Conservation (phyloP, 305 asterid genomes). For the Plantago rigida region DNA sequence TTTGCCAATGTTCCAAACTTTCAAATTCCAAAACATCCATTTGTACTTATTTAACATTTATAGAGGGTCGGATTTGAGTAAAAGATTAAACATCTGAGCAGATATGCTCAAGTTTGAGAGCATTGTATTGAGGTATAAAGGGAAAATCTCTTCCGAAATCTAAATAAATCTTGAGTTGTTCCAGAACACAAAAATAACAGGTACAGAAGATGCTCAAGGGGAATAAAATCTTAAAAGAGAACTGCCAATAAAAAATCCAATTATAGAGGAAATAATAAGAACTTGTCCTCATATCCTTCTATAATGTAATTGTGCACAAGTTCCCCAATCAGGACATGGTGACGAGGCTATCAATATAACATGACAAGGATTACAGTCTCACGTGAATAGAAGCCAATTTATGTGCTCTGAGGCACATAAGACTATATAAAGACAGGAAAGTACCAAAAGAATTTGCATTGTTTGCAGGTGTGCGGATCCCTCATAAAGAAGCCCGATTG, state of each 20-base stretch:
- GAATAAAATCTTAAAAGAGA: not conserved
- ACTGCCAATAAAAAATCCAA: conserved; percentile 7
- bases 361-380: conserved; percentile 7
- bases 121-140: not conserved
- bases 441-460: conserved; percentile 95
- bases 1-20: not conserved
- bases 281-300: not conserved
- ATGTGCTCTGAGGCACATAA: conserved; percentile 13
- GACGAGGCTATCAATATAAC: conserved; percentile 13
- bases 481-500: conserved; percentile 87
- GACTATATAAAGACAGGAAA: conserved; percentile 18
- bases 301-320: not conserved
- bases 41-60: not conserved
- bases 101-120: not conserved
- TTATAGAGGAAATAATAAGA: conserved; percentile 3
- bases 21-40: not conserved
- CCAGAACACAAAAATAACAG: conserved; percentile 1
- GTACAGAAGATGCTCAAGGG: not conserved
- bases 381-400: not conserved
- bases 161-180: not conserved
- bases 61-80: not conserved
- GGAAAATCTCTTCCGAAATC: not conserved
- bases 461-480: conserved; percentile 97
- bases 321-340: conserved; percentile 1
- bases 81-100: not conserved